Conservation (phyloP, 2,329 filamentous ascomycete genomes). For the Alternaria triticimaculans region DNA sequence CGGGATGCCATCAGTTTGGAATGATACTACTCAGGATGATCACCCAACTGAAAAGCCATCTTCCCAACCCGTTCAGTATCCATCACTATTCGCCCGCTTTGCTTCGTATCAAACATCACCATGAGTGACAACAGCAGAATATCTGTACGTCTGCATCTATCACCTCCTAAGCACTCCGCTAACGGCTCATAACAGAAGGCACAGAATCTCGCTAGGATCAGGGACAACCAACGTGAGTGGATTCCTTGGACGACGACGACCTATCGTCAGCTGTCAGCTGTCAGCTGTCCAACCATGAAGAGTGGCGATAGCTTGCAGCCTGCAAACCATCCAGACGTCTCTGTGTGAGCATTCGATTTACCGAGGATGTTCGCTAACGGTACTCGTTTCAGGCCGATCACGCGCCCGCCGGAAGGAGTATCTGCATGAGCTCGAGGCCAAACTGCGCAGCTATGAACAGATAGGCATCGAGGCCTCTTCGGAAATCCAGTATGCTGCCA, state of each 20-base stretch:
- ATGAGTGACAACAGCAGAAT: constrained; percentile 39
- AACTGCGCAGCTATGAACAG: constrained; percentile 67
- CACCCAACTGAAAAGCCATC: constrained; percentile 18
- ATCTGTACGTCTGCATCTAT: constrained; percentile 22
- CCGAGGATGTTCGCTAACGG: constrained; percentile 11
- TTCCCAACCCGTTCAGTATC: constrained; percentile 19
- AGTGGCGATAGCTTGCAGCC: neutral
- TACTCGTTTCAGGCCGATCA: constrained; percentile 61
- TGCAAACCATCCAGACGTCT: neutral
- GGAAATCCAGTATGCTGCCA: constrained; percentile 75
- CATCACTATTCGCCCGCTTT: constrained; percentile 11
- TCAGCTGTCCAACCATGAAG: neutral
- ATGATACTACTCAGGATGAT: constrained; percentile 29
- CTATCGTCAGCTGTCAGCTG: neutral
- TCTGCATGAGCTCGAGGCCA: constrained; percentile 71
- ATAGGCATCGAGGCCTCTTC: constrained; percentile 70
- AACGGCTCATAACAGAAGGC: constrained; percentile 34
- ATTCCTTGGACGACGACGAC: neutral
- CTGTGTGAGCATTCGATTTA: neutral
- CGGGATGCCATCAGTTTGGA: constrained; percentile 27
- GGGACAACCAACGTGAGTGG: constrained; percentile 70
- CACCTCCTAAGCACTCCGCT: neutral
- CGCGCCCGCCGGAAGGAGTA: constrained; percentile 77
- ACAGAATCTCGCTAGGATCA: constrained; percentile 65
- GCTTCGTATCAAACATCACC: constrained; percentile 17